Evolutionary conservation across 2,329 filamentous ascomycete genomes (phyloP), one percentile per base, ranked within the genome.

Genomic region (Tolypocladium nubicola): DNA sequence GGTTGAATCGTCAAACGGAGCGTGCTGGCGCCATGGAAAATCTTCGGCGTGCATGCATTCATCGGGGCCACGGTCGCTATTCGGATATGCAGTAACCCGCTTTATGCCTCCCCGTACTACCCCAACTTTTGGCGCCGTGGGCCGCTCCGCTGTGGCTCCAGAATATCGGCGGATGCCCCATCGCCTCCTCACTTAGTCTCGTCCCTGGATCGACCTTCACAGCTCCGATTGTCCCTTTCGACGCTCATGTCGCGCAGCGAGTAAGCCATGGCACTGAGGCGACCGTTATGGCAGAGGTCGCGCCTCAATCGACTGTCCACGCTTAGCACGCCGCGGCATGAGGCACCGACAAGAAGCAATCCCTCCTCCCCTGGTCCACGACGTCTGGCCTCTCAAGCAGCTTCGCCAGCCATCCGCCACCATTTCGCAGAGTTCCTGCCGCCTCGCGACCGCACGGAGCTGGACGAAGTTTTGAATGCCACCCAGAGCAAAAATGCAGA

Each of bases 201-300:
- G 50, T 38, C 11, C 35, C 52, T 54, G 39, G 33, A 45, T 21
- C 40, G 41, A 33, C 35, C 19, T n/a, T 30, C 2, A 35, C 30
- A 21, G 16, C 16, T 6, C 26, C 26, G 45, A 49, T 4, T n/a
- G 45, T 11, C 30, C 21, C 30, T n/a, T 39, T 21, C 19, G 19
- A 19, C 19, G 30, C 30, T 52, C 47, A 52, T 35, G 47, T 50
- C 47, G 19, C 47, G 7, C 47, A 35, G 16, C 30, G 47, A 21
- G n/a, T 23, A 52, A 52, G 61, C 61, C 58, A 73, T 73, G 70
- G 61, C 66, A 57, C 59, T 62, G 57, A 63, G 66, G 64, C 66
- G 66, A 58, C 60, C 61, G 45, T 57, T 65, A 54, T 59, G 57
- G 60, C 62, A 64, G 55, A 58, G 60, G 59, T 57, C 64, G 53